Evolutionary conservation across 495 filamentous ascomycete species (phyloP), one percentile per base, ranked within the genome.

Genomic region (Umbilicaria muhlenbergii): DNA sequence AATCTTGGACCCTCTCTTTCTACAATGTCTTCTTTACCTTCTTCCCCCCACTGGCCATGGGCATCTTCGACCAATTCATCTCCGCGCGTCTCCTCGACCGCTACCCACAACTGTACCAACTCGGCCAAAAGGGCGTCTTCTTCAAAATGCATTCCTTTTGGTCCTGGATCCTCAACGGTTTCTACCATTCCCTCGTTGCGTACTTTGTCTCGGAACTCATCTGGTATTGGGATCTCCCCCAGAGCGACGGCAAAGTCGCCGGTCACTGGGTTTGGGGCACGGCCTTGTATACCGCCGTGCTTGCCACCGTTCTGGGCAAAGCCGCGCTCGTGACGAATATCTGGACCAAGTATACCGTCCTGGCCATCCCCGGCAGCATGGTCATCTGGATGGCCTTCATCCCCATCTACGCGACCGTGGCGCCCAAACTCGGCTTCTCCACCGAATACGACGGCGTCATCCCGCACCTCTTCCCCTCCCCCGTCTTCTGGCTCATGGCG

Each of bases 11-110:
- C 2, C 69, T 99, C 12, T 94, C 92, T 12, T 93, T 94, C 69
- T 99, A 95, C 71, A 99, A 99, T 68, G 86, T 99, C 60, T 81
- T 99, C 60, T 99, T 94, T 65, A 96, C 92, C 8, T 81, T 92
- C 36, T 64, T 95, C 31, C 92, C 92, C 34, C 92, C 92, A 1
- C 79, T 99, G 36, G 89, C 81, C 19, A 84, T 99, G 62, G 92
- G 92, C 51, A 93, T 96, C 50, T 89, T 94, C 49, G 92, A 99
- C 56, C 92, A 99, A 58, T 96, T 92, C 62, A 87, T 99, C 56
- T 93, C 85, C 21, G 92, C 92, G 35, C 81, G 92, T 32, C 68
- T 96, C n/a, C 72, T 99, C 16, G 92, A 99, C 59, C 80, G 92
- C 35, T 99, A 99, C 58, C 92, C 92, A 16, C 92, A 96, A 58